Conservation (phyloP, 2,329 filamentous ascomycete species). For the Aspergillus sp. region DNA sequence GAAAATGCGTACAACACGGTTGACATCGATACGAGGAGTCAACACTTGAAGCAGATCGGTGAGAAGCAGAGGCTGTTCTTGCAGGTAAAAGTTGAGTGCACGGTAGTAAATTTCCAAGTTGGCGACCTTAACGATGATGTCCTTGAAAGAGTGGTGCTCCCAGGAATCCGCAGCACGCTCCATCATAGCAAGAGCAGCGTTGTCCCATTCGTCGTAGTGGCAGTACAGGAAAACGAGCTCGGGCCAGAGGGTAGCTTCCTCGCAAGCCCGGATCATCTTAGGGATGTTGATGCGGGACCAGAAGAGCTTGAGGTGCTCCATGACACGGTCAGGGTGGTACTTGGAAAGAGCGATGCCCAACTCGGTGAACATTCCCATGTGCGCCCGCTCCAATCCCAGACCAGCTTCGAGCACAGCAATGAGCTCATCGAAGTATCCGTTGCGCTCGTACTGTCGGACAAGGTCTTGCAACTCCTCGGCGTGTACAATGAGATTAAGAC, state of each 20-base stretch:
- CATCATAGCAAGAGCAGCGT: conserved; percentile 95
- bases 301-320: conserved; percentile 99
- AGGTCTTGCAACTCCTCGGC: conserved; percentile 91
- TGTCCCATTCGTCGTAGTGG: conserved; percentile 98
- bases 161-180: conserved; percentile 95
- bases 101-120: conserved; percentile 99
- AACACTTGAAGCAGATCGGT: conserved; percentile 93
- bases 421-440: conserved; percentile 98
- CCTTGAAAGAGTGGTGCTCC: conserved; percentile 99
- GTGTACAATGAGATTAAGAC: conserved; percentile 95
- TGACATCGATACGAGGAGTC: conserved; percentile 93
- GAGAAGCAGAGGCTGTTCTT: conserved; percentile 91
- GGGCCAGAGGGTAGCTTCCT: conserved; percentile 95
- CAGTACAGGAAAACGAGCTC: conserved; percentile 97
- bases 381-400: conserved; percentile 83
- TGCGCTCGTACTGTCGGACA: conserved; percentile 93
- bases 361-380: conserved; percentile 97
- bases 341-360: conserved; percentile 88
- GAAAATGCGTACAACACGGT: conserved; percentile 99
- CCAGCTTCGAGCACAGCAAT: conserved; percentile 93
- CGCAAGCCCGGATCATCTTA: conserved; percentile 90
- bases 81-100: conserved; percentile 92
- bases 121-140: conserved; percentile 94
- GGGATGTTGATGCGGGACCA: conserved; percentile 98
- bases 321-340: conserved; percentile 91